Conservation (phyloP, 768 basidiomycete species). For the Arthromyces matolae region DNA sequence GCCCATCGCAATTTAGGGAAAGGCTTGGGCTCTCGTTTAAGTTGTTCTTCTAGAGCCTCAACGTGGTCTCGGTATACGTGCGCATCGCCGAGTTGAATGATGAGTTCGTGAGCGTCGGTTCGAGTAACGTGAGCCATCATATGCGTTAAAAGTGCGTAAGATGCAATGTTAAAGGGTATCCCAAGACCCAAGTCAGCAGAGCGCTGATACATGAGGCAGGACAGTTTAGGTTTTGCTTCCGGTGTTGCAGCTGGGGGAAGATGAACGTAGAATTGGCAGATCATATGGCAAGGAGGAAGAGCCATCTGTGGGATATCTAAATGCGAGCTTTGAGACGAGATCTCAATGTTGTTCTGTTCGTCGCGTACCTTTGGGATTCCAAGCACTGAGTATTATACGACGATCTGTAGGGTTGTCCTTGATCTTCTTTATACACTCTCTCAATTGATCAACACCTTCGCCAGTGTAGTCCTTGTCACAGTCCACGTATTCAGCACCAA, state of each 20-base stretch:
- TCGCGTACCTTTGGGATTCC: conserved; percentile 91
- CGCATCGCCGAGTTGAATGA: conserved; percentile 96
- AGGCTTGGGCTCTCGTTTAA: conserved; percentile 68
- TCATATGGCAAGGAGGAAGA: conserved; percentile 96
- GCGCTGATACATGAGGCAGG: conserved; percentile 96
- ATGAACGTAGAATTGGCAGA: conserved; percentile 98
- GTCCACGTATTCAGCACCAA: conserved; percentile 78
- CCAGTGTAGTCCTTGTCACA: conserved; percentile 75
- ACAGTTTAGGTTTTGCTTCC: conserved; percentile 63
- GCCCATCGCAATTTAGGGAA: conserved; percentile 83
- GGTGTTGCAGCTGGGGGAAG: conserved; percentile 58
- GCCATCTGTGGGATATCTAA: conserved; percentile 93
- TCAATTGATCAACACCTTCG: conserved; percentile 88
- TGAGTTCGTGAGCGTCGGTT: conserved; percentile 82
- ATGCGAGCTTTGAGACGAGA: background rate
- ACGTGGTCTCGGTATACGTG: conserved; percentile 95
- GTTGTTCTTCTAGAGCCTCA: conserved; percentile 78
- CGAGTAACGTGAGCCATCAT: conserved; percentile 94
- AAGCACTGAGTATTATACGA: conserved; percentile 91
- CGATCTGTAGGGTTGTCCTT: conserved; percentile 90
- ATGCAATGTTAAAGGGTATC: conserved; percentile 99
- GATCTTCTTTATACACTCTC: conserved; percentile 88
- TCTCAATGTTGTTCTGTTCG: background rate
- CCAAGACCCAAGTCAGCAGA: conserved; percentile 97
- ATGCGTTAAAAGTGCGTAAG: conserved; percentile 94